Evolutionary conservation across 2,329 filamentous ascomycete genomes (phyloP), one percentile per base, ranked within the genome.

Genomic region (Curvularia sp.): DNA sequence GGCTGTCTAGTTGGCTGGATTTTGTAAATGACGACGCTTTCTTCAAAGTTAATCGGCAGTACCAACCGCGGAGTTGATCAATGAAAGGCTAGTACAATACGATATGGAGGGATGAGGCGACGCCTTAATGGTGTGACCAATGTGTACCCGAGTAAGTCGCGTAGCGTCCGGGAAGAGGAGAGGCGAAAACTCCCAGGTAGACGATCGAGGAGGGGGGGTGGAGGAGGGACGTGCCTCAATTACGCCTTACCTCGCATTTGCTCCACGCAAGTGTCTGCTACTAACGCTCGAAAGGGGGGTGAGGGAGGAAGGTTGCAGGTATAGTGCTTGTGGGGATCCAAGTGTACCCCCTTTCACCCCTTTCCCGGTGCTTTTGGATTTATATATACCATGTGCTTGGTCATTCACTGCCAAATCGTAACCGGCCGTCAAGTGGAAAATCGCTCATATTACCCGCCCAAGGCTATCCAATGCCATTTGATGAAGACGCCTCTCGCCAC

Each of bases 91-190:
- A 57, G 54, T 55, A 59, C 32, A 55, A 55, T 43, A 43, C 4
- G 39, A 10, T 41, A 50, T 50, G 48, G 36, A 46, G 60, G 55
- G 50, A 58, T 60, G 60, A 53, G 61, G 55, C 64, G n/a, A 58
- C 53, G 53, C 39, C 23, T 47, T 47, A 57, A 64, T 57, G 54
- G 57, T 70, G 61, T 61, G 61, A 61, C 55, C 32, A 57, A 60
- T 43, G 41, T 18, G 55, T 46, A 57, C 56, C 55, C 64, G 54
- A 51, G 53, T 59, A 58, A 19, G 41, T 42, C 15, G 41, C 41
- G 55, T 47, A 47, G 43, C 56, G 59, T 55, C 49, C 65, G 61
- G 62, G 57, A 67, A 68, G 67, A 68, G 65, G 66, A 68, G 66
- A 66, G 8, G 65, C 62, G 64, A 66, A 56, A 36, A 57, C 30